phyloP scores from a whole-genome alignment of 2,329 filamentous ascomycete species.

The Penicillium vulpinum region DNA sequence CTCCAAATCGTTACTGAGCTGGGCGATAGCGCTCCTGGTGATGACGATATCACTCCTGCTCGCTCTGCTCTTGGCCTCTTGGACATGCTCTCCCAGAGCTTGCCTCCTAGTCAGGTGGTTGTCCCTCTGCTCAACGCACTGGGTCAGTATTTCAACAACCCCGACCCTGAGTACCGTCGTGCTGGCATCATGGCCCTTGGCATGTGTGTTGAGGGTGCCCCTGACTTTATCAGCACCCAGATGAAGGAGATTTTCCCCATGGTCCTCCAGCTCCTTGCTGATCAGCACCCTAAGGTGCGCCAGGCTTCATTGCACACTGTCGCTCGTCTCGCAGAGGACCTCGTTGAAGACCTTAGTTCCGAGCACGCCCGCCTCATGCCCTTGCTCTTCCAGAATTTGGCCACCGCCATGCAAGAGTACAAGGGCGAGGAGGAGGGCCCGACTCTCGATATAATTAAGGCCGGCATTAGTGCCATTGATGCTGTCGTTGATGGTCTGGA shows the following conservation, averaged over 20 bases:
- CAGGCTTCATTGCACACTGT: constrained; percentile 85
- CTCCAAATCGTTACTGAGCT: constrained; percentile 90
- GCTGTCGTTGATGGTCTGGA: constrained; percentile 80
- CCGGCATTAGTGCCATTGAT: constrained; percentile 86
- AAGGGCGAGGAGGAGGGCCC: constrained; percentile 67
- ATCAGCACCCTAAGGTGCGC: constrained; percentile 79
- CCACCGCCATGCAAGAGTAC: constrained; percentile 70
- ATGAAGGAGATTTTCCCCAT: constrained; percentile 81
- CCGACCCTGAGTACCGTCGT: constrained; percentile 76
- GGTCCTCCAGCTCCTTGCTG: constrained; percentile 77
- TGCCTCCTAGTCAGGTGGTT: constrained; percentile 91
- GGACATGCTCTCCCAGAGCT: constrained; percentile 81
- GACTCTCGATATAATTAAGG: constrained; percentile 82
- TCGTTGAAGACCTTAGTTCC: constrained; percentile 83
- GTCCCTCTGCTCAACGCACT: constrained; percentile 88
- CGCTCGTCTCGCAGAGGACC: constrained; percentile 86
- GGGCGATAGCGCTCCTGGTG: constrained; percentile 65
- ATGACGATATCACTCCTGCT: constrained; percentile 83
- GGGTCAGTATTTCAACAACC: constrained; percentile 73
- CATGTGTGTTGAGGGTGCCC: constrained; percentile 92
- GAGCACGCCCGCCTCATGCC: constrained; percentile 84
- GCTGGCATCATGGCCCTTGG: constrained; percentile 90
- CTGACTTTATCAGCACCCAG: constrained; percentile 95
- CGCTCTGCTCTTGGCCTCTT: constrained; percentile 82
- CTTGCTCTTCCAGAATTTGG: constrained; percentile 82